Evolutionary conservation across 2,329 filamentous ascomycete genomes (phyloP), one percentile per base, ranked within the genome.

Genomic region (Fusarium guadeloupense): DNA sequence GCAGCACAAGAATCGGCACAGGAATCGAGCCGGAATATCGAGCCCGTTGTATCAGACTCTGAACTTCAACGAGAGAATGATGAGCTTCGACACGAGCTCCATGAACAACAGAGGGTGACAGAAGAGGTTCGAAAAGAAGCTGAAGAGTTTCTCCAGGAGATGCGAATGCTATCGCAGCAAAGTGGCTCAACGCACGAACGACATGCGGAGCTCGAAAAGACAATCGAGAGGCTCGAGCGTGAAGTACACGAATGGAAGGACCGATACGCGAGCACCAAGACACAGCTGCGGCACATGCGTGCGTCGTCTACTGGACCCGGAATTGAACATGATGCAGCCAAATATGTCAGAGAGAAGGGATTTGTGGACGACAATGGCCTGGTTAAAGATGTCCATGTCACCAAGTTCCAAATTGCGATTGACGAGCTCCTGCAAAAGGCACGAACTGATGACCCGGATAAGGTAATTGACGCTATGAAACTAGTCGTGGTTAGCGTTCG

Each of bases 401-500:
- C 94, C 44, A 93, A 92, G 71, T 98, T 97, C 79, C 95, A 99
- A 75, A 89, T 98, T 57, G 86, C 93, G 19, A 91, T 99, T 59
- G 94, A 99, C 72, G 94, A 98, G 69, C 83, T 98, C 33, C 82
- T 99, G 30, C 89, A 89, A 62, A 85, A 83, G 34, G 92, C 93
- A 16, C 88, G 93, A 43, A 83, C 83, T 28, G 86, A 90, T n/a
- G 85, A 90, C 46, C 87, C 92, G 1, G 85, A 89, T 39, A 85
- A 85, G 64, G 88, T 95, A 28, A 87, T 96, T 42, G 90, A 95
- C 38, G 87, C 89, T 67, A 94, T 97, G 88, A 97, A 96, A 75
- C 80, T 85, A 50, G 92, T 97, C 23, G 88, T 97, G 35, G 83
- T 91, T 66, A 88, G 88, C 63, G 91, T 97, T 45, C 89, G 93